Conservation (phyloP, 225 moss, liverwort and hornwort species). For the Pseudisothecium myosuroides region DNA sequence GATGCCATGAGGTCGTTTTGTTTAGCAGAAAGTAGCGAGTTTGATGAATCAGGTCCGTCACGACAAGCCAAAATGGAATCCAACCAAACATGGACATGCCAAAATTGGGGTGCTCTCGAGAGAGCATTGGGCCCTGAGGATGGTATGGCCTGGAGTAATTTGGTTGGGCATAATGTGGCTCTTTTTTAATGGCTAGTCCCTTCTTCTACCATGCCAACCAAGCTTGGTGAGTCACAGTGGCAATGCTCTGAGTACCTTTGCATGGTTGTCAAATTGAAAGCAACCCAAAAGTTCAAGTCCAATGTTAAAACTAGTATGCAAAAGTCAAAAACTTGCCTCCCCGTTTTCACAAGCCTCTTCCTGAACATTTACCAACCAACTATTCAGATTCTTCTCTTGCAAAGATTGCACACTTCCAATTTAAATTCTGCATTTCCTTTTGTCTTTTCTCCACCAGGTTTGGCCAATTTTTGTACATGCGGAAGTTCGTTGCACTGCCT, state of each 20-base stretch:
- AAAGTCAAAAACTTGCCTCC: neutral
- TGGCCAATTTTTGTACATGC: too few species aligned
- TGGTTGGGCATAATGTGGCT: fast-evolving
- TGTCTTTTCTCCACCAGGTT: neutral
- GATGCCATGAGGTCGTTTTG: neutral
- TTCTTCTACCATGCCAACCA: neutral
- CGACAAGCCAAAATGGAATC: neutral
- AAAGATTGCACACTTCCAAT: neutral
- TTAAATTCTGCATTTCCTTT: neutral
- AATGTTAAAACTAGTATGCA: fast-evolving
- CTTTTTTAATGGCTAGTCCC: neutral
- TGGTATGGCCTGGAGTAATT: fast-evolving
- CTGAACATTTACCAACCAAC: neutral
- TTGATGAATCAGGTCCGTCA: fast-evolving
- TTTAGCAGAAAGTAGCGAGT: fast-evolving
- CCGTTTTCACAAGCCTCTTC: fast-evolving
- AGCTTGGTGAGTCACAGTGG: neutral
- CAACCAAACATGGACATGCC: neutral
- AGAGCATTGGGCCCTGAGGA: neutral
- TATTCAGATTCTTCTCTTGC: neutral
- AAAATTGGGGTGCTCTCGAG: fast-evolving
- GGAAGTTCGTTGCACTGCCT: neutral
- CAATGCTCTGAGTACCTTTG: neutral
- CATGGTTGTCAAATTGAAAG: neutral
- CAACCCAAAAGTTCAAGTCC: neutral